These are phyloP conservation scores for Microbotryum intermedium DNA, from an alignment of 1,284 basidiomycete species.

Conservation along the genomic window DNA sequence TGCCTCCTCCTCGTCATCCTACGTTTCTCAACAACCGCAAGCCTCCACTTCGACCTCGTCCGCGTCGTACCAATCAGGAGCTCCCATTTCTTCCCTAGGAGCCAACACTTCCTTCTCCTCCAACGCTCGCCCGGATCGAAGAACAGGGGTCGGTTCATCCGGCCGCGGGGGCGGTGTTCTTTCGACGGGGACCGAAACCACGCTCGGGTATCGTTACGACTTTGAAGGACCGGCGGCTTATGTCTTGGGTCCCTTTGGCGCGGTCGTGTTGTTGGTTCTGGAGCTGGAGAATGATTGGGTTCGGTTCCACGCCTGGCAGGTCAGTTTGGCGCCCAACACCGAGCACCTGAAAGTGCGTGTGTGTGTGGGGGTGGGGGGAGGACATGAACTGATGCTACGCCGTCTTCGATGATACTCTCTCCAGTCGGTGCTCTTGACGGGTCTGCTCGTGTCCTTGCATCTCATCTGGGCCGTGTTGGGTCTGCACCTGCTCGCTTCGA, in stretches of 20 bases:
- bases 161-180: neutral
- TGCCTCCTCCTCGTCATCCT: slow-evolving; percentile 2
- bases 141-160: too few relatives aligned
- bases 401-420: too few relatives aligned
- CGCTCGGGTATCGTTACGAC: slow-evolving; percentile 1
- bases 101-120: slow-evolving; percentile 7
- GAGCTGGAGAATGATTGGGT: slow-evolving; percentile 26
- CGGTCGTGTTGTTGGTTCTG: slow-evolving; percentile 10
- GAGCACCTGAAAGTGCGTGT: too few relatives aligned
- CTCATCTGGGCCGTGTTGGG: slow-evolving; percentile 5
- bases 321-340: too few relatives aligned
- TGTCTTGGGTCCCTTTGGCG: slow-evolving; percentile 21
- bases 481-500: slow-evolving; percentile 1
- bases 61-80: slow-evolving; percentile 17
- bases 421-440: slow-evolving; percentile 20
- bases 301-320: slow-evolving; percentile 21
- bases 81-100: slow-evolving; percentile 7
- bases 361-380: too few relatives aligned
- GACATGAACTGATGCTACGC: neutral
- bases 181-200: slow-evolving; percentile 9
- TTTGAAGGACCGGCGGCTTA: slow-evolving; percentile 9
- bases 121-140: slow-evolving; percentile 1
- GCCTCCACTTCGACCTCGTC: slow-evolving; percentile 9
- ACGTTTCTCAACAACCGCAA: slow-evolving; percentile 5
- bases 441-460: slow-evolving; percentile 6